phyloP scores from a whole-genome alignment of 805 yeast species.

The Wickerhamomyces silvicola region DNA sequence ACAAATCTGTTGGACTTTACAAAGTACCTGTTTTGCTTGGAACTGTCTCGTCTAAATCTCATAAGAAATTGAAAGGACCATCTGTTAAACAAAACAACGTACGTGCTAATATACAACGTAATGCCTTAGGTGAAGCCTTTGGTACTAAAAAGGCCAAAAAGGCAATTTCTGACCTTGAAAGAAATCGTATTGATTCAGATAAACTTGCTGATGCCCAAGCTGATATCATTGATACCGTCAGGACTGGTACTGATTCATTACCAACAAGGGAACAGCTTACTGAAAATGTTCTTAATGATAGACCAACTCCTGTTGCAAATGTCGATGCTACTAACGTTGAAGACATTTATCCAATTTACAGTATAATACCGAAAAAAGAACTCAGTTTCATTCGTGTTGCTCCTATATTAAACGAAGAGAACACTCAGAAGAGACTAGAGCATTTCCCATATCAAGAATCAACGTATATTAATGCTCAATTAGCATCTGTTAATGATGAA shows the following conservation, averaged over 20 bases:
- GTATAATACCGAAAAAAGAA: constrained; percentile 65
- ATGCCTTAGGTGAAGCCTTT: constrained; percentile 87
- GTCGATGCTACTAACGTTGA: constrained; percentile 76
- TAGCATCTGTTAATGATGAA: constrained; percentile 32
- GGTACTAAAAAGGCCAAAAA: constrained; percentile 96
- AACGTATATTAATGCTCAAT: constrained; percentile 41
- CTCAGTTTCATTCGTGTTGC: constrained; percentile 58
- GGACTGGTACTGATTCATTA: constrained; percentile 58
- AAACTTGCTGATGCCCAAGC: constrained; percentile 66
- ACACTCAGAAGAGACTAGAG: constrained; percentile 42
- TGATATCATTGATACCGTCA: constrained; percentile 78
- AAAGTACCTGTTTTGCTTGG: constrained; percentile 59
- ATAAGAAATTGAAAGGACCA: constrained; percentile 55
- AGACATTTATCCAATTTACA: constrained; percentile 71
- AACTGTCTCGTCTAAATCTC: constrained; percentile 55
- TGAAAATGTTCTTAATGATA: constrained; percentile 49
- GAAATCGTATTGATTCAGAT: constrained; percentile 82
- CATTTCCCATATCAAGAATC: constrained; percentile 60
- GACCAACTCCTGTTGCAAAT: constrained; percentile 80
- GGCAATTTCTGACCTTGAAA: constrained; percentile 73
- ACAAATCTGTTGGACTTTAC: constrained; percentile 56
- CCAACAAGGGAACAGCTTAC: constrained; percentile 67
- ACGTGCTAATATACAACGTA: constrained; percentile 54
- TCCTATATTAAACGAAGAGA: constrained; percentile 50
- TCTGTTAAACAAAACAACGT: constrained; percentile 50